A percentile compares a stretch with the other conserved stretches of the same genome.
phyloP scores from a whole-genome alignment of 192 early-diverging fungal species.

The Linnemannia zychae region DNA sequence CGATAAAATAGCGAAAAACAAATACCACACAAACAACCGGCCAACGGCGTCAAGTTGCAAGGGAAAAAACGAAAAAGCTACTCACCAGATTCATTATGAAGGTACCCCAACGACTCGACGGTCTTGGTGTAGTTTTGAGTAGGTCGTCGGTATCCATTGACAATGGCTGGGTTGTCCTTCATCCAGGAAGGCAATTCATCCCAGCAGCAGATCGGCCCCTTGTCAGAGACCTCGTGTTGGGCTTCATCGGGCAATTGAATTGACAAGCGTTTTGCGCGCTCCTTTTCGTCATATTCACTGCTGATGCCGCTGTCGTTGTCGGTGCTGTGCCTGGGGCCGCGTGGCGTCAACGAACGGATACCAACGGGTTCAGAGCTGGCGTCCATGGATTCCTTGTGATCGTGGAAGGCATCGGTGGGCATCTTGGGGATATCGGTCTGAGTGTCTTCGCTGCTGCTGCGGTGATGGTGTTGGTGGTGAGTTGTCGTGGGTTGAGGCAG shows the following conservation, averaged over 20 bases:
- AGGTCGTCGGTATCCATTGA: slow-evolving; percentile 43
- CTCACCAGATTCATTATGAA: slow-evolving; percentile 55
- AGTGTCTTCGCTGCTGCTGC: background rate
- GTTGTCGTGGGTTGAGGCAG: background rate
- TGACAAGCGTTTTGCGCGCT: background rate
- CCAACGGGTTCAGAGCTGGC: slow-evolving; percentile 11
- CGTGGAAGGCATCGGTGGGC: background rate
- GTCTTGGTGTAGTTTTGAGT: slow-evolving; percentile 39
- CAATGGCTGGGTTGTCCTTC: slow-evolving; percentile 46
- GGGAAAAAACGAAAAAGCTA: background rate
- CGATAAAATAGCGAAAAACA: background rate
- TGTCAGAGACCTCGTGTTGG: background rate
- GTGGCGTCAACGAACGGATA: slow-evolving; percentile 11
- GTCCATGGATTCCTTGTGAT: slow-evolving; percentile 2
- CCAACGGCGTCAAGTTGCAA: background rate
- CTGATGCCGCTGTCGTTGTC: slow-evolving; percentile 13
- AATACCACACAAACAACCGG: background rate
- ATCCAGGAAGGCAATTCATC: slow-evolving; percentile 49
- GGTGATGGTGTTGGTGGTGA: slow-evolving; percentile 9
- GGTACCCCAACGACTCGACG: slow-evolving; percentile 24
- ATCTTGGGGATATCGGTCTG: background rate
- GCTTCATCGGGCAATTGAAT: slow-evolving; percentile 9
- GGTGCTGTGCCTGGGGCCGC: background rate
- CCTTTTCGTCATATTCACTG: slow-evolving; percentile 17
- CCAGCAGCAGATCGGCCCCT: slow-evolving; percentile 34